Conservation (phyloP, 2,329 filamentous ascomycete genomes). For the Mycosphaerella sp. region DNA sequence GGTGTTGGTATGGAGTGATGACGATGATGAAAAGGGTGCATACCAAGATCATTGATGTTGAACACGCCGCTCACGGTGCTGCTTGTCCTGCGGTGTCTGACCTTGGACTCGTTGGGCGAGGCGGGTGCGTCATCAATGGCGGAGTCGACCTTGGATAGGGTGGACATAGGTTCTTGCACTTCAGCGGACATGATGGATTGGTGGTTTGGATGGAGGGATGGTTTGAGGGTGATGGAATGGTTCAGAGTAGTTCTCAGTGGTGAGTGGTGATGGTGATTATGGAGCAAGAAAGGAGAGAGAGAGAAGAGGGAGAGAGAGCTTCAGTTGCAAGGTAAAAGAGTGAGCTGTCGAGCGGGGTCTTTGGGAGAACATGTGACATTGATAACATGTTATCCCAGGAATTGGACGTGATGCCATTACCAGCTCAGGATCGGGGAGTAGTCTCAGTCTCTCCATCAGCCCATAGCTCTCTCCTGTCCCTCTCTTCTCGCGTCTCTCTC, state of each 20-base stretch:
- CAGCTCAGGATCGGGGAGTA: background rate
- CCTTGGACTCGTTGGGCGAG: slow-evolving; percentile 61
- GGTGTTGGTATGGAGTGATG: background rate
- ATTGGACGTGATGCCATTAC: background rate
- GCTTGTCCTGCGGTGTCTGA: slow-evolving; percentile 62
- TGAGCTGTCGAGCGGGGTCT: background rate
- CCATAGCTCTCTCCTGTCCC: background rate
- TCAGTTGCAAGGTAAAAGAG: background rate
- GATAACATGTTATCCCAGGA: background rate
- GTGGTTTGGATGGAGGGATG: too few species aligned
- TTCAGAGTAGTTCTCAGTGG: background rate
- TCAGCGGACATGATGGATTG: slow-evolving; percentile 46
- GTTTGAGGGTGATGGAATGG: background rate
- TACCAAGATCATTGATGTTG: slow-evolving; percentile 57
- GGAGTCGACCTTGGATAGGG: slow-evolving; percentile 71
- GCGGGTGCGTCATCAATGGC: slow-evolving; percentile 68
- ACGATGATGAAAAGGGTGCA: background rate
- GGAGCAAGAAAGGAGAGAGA: background rate
- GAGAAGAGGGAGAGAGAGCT: background rate
- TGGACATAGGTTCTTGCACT: slow-evolving; percentile 52
- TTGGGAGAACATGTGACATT: background rate
- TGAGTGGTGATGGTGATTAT: background rate
- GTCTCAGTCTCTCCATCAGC: background rate
- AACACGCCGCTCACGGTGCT: slow-evolving; percentile 66
- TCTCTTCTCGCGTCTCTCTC: background rate